phyloP scores from a whole-genome alignment of 345 rosid species.

The Arabidopsis suecica region DNA sequence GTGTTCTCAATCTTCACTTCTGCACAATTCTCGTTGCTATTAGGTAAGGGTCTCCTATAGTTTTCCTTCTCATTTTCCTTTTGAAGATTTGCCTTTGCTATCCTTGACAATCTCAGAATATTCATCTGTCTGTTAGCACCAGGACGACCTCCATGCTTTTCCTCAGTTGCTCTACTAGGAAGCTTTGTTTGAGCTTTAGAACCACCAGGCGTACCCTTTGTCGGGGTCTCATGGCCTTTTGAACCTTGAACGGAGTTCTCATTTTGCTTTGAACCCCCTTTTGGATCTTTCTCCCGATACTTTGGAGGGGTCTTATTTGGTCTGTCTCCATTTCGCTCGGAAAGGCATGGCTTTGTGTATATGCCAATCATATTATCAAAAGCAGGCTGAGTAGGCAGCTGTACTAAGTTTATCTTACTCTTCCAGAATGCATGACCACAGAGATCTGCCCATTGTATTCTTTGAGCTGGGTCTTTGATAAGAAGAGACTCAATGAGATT shows the following conservation, averaged over 20 bases:
- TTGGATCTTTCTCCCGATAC: constrained; percentile 70
- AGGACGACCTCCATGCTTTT: constrained; percentile 69
- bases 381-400: constrained; percentile 88
- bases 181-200: constrained; percentile 64
- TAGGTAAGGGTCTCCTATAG: constrained; percentile 83
- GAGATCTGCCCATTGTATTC: constrained; percentile 90
- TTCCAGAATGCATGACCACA: constrained; percentile 93
- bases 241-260: constrained; percentile 61
- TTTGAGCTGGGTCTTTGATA: constrained; percentile 90
- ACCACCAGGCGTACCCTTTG: constrained; percentile 62
- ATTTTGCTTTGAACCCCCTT: constrained; percentile 62
- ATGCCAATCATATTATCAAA: constrained; percentile 79
- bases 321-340: constrained; percentile 77
- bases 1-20: constrained; percentile 93
- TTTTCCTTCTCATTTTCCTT: constrained; percentile 98
- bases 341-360: constrained; percentile 74
- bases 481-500: constrained; percentile 85
- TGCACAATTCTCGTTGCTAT: constrained; percentile 72
- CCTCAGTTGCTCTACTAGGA: constrained; percentile 62
- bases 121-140: constrained; percentile 69
- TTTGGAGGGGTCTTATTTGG: constrained; percentile 80
- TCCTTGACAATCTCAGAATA: constrained; percentile 89
- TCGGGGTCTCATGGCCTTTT: constrained; percentile 70
- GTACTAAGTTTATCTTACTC: constrained; percentile 54
- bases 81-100: constrained; percentile 87